These are phyloP conservation scores for Agarophyton chilense DNA, from an alignment of 23 red algal species.

Conservation along the genomic window DNA sequence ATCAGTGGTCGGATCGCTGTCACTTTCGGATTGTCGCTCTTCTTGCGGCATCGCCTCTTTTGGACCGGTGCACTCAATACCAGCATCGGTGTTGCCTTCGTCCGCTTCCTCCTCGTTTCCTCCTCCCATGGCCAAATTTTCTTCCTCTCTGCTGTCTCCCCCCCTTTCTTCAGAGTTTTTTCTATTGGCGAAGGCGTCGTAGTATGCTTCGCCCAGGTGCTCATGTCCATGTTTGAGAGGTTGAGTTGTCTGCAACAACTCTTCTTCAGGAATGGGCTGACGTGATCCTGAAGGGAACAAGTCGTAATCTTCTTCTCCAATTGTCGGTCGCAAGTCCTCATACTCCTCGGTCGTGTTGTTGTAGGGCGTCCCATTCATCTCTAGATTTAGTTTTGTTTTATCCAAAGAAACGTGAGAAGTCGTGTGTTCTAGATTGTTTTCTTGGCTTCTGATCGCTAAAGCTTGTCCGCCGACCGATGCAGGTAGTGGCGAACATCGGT, in stretches of 20 bases:
- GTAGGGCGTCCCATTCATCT: not conserved
- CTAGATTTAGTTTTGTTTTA: not conserved
- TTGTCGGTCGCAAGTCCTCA: not conserved
- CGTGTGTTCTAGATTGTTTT: not conserved
- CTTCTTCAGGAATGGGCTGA: not conserved
- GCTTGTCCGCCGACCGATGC: not conserved
- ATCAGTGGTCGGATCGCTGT: not conserved
- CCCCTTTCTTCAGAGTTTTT: not conserved
- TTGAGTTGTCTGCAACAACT: not conserved
- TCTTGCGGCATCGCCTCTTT: not conserved
- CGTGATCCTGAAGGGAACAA: not conserved
- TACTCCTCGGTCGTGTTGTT: not conserved
- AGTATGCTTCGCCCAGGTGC: conserved; percentile 10
- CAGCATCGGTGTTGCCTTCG: not conserved
- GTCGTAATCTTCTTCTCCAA: not conserved
- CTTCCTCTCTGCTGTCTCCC: not conserved
- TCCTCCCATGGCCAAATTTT: not conserved
- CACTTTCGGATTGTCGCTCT: not conserved
- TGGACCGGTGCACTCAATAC: not conserved
- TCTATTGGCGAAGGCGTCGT: not conserved
- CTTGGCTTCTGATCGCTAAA: not conserved
- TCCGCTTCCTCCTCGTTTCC: not conserved
- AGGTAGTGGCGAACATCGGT: not conserved
- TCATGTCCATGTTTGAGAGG: not conserved
- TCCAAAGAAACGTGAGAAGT: not conserved